Evolutionary conservation across 768 basidiomycete genomes (phyloP).

Genomic region (Leccinum arenicola): DNA sequence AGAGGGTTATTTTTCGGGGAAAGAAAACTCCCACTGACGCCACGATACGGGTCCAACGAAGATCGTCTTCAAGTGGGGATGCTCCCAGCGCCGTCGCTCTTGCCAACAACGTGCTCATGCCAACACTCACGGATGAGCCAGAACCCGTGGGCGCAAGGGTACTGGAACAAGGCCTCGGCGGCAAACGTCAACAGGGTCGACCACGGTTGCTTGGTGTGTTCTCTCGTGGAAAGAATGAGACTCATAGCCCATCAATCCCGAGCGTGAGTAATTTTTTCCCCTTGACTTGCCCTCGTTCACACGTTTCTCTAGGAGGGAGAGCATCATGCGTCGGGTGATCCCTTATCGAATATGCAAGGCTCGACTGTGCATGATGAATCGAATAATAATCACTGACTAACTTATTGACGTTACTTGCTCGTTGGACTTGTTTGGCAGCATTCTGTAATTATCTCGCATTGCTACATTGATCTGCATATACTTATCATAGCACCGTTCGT

Average conservation of each 20-base stretch:
- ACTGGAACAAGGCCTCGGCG: conserved; percentile 11
- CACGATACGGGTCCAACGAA: conserved; percentile 16
- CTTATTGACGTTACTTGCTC: conserved; percentile 1
- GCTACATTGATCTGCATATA: not conserved
- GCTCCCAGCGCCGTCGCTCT: not conserved
- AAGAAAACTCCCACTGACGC: conserved; percentile 16
- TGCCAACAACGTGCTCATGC: conserved; percentile 23
- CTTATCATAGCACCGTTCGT: not conserved
- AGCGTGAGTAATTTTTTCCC: conserved; percentile 12
- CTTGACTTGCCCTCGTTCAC: not conserved
- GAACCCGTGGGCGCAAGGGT: conserved; percentile 31
- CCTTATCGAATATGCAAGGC: not conserved
- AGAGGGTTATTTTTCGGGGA: conserved; percentile 18
- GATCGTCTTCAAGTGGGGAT: conserved; percentile 22
- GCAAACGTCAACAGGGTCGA: conserved; percentile 25
- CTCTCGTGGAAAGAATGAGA: conserved; percentile 22
- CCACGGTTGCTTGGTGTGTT: conserved; percentile 32
- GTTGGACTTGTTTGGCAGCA: not conserved
- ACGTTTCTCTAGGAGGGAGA: conserved; percentile 5
- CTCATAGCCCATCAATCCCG: not conserved
- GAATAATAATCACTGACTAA: conserved; percentile 5
- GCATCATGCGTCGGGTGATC: conserved; percentile 5
- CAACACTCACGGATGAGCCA: conserved; percentile 41
- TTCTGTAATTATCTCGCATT: not conserved
- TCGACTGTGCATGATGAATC: conserved; percentile 6